A percentile compares a stretch with the other conserved stretches of the same genome.
Conservation (phyloP, 176 grass and related monocot genomes). For the Oryza longistaminata region DNA sequence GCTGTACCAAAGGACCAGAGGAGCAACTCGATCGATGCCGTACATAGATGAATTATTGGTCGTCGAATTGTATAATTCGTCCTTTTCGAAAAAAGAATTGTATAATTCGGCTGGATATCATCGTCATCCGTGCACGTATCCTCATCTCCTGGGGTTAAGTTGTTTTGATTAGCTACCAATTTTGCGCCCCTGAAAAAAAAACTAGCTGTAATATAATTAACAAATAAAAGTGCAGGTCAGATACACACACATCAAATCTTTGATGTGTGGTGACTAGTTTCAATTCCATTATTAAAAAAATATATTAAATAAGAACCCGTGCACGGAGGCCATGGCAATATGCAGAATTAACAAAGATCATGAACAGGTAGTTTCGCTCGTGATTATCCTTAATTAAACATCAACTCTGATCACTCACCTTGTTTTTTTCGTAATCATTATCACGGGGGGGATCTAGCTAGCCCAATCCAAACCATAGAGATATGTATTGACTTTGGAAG, state of each 20-base stretch:
- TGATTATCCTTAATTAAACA: neutral
- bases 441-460: neutral
- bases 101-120: neutral
- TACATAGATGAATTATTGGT: neutral
- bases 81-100: neutral
- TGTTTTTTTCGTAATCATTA: neutral
- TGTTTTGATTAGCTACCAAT: neutral
- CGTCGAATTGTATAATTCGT: neutral
- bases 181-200: neutral
- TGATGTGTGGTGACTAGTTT: neutral
- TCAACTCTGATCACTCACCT: neutral
- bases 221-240: neutral
- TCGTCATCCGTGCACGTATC: neutral
- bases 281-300: neutral
- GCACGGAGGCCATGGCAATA: neutral
- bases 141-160: neutral
- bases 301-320: neutral
- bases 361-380: neutral
- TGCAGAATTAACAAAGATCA: neutral
- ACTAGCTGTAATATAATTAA: neutral
- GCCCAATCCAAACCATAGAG: neutral
- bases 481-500: conserved; percentile 42
- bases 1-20: too few relatives aligned
- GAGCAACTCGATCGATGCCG: too few relatives aligned
- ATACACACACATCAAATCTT: neutral